Conservation (phyloP, 495 filamentous ascomycete species). For the Lentithecium fluviatile region DNA sequence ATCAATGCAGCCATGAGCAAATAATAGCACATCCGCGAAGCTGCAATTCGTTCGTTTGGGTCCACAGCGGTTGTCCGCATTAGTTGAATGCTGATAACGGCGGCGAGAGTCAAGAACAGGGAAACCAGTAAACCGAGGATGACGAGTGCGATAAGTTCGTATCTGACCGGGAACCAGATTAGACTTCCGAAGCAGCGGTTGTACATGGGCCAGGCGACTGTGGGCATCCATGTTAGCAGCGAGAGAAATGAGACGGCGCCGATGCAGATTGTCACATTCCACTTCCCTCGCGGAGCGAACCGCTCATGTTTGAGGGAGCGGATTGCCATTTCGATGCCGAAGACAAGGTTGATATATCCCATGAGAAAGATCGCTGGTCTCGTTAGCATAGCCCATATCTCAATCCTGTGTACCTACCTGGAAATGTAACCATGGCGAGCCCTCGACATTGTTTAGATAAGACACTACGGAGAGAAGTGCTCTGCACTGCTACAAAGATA, state of each 20-base stretch:
- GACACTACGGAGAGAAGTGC: constrained; percentile 32
- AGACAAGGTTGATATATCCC: constrained; percentile 32
- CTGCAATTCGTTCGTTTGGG: constrained; percentile 38
- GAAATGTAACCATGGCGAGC: constrained; percentile 33
- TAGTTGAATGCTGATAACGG: constrained; percentile 35
- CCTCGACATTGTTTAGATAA: constrained; percentile 29
- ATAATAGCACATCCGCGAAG: constrained; percentile 38
- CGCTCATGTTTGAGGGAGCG: constrained; percentile 20
- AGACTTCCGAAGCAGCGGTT: constrained; percentile 33
- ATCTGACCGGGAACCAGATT: constrained; percentile 33
- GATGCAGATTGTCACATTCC: constrained; percentile 34
- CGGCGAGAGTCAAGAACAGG: constrained; percentile 27
- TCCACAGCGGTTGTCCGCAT: constrained; percentile 32
- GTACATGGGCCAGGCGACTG: constrained; percentile 26
- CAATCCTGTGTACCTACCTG: constrained; percentile 19
- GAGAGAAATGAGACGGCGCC: constrained; percentile 18
- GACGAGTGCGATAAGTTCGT: constrained; percentile 26
- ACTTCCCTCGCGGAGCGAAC: constrained; percentile 35
- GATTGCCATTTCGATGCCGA: constrained; percentile 35
- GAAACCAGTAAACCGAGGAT: constrained; percentile 23
- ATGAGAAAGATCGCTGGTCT: constrained; percentile 33
- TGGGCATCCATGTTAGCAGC: constrained; percentile 35
- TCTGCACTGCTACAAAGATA: constrained; percentile 37
- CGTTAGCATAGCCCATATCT: neutral
- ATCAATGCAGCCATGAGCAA: constrained; percentile 24